Percentiles rank a stretch among this genome's conserved stretches.
Evolutionary conservation across 441 rosid genomes (phyloP).

Genomic region (Geranium incanum): DNA sequence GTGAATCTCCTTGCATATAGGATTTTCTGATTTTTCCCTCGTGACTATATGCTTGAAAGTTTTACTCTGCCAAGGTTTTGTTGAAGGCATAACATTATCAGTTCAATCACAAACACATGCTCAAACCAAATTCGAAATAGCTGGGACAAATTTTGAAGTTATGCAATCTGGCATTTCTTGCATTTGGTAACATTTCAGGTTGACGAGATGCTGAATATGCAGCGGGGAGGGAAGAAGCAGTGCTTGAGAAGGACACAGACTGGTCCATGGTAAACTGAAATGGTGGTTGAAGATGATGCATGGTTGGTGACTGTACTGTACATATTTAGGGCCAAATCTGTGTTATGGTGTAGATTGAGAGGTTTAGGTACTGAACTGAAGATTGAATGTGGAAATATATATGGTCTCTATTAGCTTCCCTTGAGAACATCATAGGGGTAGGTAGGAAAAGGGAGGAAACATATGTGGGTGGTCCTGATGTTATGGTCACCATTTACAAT

Average conservation of each 20-base stretch:
- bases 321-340: constrained; percentile 25
- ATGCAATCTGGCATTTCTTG: constrained; percentile 5
- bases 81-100: too few species aligned
- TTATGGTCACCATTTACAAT: neutral
- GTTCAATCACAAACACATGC: neutral
- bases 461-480: neutral
- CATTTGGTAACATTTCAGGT: constrained; percentile 36
- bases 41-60: too few species aligned
- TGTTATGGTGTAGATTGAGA: constrained; percentile 24
- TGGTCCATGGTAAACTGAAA: constrained; percentile 66
- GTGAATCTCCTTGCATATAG: neutral
- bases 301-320: constrained; percentile 27
- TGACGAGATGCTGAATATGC: constrained; percentile 47
- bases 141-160: neutral
- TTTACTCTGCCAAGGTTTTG: neutral
- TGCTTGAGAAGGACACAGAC: constrained; percentile 77
- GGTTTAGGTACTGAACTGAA: neutral
- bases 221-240: constrained; percentile 49
- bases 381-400: constrained; percentile 18
- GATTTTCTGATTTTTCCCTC: neutral
- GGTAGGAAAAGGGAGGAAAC: neutral
- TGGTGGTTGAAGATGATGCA: constrained; percentile 16
- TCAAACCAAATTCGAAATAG: neutral
- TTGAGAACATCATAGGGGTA: neutral
- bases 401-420: constrained; percentile 3